Percentiles rank a stretch among this genome's conserved stretches.
Evolutionary conservation across 345 rosid species (phyloP).

Genomic region (Noccaea caerulescens): DNA sequence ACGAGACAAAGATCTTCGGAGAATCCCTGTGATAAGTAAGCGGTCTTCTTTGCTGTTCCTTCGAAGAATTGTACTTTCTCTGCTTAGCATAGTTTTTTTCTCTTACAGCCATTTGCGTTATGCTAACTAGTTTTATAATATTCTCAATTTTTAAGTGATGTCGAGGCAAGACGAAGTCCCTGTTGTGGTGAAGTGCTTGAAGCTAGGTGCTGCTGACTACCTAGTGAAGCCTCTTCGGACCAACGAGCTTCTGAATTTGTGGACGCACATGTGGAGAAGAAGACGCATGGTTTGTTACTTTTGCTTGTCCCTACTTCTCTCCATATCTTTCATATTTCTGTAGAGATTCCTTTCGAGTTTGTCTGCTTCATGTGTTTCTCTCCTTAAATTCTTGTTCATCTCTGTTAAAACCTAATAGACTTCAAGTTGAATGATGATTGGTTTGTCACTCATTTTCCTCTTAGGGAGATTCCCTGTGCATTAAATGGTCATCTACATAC

Average conservation of each 20-base stretch:
- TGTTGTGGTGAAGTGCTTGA: conserved; percentile 79
- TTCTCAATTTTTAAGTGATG: conserved; percentile 63
- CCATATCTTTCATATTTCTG: conserved; percentile 5
- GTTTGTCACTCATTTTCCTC: neutral
- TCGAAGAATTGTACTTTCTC: conserved; percentile 16
- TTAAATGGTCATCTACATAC: neutral
- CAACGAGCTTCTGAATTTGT: conserved; percentile 75
- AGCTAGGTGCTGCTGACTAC: conserved; percentile 87
- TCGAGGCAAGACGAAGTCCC: conserved; percentile 84
- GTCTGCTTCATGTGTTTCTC: neutral
- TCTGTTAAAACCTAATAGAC: neutral
- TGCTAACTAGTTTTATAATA: conserved; percentile 5
- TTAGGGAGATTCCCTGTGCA: conserved; percentile 4
- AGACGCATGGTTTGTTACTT: conserved; percentile 51
- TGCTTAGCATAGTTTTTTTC: neutral
- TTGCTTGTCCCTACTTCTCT: conserved; percentile 29
- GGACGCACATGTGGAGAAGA: conserved; percentile 92
- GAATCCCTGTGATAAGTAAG: conserved; percentile 98
- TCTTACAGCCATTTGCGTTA: neutral
- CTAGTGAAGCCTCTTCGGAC: conserved; percentile 86
- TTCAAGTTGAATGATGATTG: neutral
- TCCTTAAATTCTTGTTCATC: neutral
- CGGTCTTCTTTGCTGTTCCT: conserved; percentile 18
- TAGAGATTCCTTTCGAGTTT: neutral
- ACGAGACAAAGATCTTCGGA: conserved; percentile 76